A percentile compares a stretch with the other conserved stretches of the same genome.
These are phyloP conservation scores for Lophiostoma macrostomum DNA, from an alignment of 495 filamentous ascomycete genomes.

Conservation along the genomic window DNA sequence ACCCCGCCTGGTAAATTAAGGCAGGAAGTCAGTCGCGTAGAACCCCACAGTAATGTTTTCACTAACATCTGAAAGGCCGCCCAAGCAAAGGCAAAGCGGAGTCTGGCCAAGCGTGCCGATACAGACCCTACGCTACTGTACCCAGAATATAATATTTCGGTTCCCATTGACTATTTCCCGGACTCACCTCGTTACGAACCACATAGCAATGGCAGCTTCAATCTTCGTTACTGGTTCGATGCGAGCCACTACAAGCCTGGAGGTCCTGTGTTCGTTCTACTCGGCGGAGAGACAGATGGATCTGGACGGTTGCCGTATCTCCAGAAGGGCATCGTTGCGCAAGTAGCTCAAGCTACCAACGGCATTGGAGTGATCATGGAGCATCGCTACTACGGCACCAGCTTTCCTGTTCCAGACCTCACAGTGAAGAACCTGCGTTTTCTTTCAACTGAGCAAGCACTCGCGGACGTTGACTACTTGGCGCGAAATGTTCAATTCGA, in stretches of 20 bases:
- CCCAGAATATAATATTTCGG: constrained; percentile 59
- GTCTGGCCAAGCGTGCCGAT: constrained; percentile 34
- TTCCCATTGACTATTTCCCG: constrained; percentile 73
- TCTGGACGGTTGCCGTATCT: constrained; percentile 58
- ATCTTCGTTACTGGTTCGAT: constrained; percentile 73
- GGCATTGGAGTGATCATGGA: constrained; percentile 74
- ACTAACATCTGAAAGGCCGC: constrained; percentile 7
- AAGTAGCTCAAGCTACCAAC: constrained; percentile 59
- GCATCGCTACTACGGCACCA: constrained; percentile 41
- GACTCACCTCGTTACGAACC: constrained; percentile 67
- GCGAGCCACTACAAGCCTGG: constrained; percentile 61
- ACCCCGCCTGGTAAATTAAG: constrained; percentile 1
- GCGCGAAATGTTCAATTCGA: constrained; percentile 62
- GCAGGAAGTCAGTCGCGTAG: constrained; percentile 7
- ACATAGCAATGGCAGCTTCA: constrained; percentile 58
- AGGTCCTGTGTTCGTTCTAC: constrained; percentile 69
- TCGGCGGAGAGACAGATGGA: constrained; percentile 62
- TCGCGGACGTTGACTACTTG: constrained; percentile 72
- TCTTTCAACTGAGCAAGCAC: constrained; percentile 69
- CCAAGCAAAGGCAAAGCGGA: background rate
- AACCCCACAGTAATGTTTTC: background rate
- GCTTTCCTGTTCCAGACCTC: constrained; percentile 16
- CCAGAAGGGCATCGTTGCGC: constrained; percentile 65
- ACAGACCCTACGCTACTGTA: constrained; percentile 48
- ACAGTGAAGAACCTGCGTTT: constrained; percentile 67